Percentiles rank a stretch among this genome's conserved stretches.
These are phyloP conservation scores for Anacardium occidentale DNA, from an alignment of 345 rosid species.

Conservation along the genomic window DNA sequence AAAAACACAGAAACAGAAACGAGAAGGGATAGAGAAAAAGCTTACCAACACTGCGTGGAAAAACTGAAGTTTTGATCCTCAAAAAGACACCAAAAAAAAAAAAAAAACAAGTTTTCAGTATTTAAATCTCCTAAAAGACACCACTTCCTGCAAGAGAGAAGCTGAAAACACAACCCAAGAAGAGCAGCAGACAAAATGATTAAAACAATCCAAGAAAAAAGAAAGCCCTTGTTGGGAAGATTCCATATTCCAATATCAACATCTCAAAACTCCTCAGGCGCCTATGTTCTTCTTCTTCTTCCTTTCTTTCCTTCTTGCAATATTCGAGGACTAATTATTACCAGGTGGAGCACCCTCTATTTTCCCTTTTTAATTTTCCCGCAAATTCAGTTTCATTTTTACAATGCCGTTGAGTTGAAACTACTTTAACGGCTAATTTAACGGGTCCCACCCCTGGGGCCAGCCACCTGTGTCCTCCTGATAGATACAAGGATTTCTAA, in stretches of 20 bases:
- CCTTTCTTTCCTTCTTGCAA: neutral
- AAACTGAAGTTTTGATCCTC: neutral
- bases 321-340: neutral
- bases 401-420: slow-evolving; percentile 14
- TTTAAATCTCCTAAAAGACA: no score
- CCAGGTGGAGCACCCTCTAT: neutral
- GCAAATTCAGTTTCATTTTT: neutral
- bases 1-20: neutral
- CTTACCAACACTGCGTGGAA: neutral
- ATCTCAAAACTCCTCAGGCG: neutral
- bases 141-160: neutral
- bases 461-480: no score
- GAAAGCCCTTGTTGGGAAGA: neutral
- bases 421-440: slow-evolving; percentile 14
- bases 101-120: neutral
- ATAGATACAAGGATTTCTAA: no score
- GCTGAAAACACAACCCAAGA: neutral
- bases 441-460: neutral
- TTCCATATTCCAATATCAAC: neutral
- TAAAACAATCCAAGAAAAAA: neutral
- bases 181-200: neutral
- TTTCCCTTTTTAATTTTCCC: neutral
- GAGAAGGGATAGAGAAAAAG: neutral
- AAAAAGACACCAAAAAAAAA: no score
- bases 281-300: no score